phyloP scores from a whole-genome alignment of 176 grass and related monocot species.

The Secale cereale region DNA sequence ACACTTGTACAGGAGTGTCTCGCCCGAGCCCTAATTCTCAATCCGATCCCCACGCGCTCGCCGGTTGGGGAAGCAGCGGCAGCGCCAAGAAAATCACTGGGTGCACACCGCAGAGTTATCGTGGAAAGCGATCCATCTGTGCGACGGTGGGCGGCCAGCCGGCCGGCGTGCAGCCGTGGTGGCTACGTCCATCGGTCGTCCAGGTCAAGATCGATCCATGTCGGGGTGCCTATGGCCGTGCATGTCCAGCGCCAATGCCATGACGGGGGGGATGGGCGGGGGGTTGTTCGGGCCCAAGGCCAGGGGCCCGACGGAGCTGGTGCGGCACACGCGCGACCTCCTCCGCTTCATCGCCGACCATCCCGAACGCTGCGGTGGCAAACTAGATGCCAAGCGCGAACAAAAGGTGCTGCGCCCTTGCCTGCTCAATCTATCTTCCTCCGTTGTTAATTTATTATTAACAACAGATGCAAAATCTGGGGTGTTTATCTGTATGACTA shows the following conservation, averaged over 20 bases:
- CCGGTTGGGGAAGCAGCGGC: background rate
- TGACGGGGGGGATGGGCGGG: background rate
- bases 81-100: background rate
- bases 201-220: background rate
- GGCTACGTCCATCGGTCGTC: background rate
- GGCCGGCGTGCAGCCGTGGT: background rate
- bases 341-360: constrained; percentile 6
- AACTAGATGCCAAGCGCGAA: constrained; percentile 10
- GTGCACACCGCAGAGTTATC: background rate
- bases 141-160: background rate
- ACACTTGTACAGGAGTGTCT: background rate
- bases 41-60: background rate
- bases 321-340: constrained; percentile 12
- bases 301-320: constrained; percentile 26
- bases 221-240: constrained; percentile 45
- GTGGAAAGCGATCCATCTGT: background rate
- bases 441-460: too few species aligned
- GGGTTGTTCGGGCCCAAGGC: constrained; percentile 29
- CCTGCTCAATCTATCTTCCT: background rate
- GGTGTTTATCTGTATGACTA: too few species aligned
- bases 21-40: background rate
- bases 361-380: background rate
- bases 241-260: background rate
- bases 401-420: constrained; percentile 5
- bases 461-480: too few species aligned